Base-by-base conservation (phyloP, 2,329 filamentous ascomycete genomes). In the Didymella exigua region DNA sequence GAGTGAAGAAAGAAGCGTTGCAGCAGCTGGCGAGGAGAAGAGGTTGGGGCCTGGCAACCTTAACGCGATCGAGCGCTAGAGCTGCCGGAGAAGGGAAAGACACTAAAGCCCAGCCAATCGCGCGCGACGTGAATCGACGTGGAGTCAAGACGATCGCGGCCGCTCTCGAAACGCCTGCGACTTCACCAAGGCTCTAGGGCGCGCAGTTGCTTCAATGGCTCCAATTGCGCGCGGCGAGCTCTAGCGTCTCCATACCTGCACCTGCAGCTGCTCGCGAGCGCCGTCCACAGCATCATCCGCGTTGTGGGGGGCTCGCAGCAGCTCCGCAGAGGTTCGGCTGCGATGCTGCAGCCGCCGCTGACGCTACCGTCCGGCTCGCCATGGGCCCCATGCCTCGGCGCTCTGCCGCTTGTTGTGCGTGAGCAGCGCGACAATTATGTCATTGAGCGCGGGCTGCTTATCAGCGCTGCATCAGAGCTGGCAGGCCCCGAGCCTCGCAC, bases 261-360 rank as follows among this genome's bases (percentile, higher is more conserved):
- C 37, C 38, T 44, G 34, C 33, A 34, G 24, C 45, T 36, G 38
- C 40, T 45, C 13, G 23, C 3, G 40, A 31, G 29, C 40, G 33
- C 31, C 27, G 37, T 16, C 21, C 18, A 34, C 36, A 45, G 21
- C 44, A n/a, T 41, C 11, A 27, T 16, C 36, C 41, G 42, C 41
- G 23, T 41, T 55, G 52, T 55, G 52, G 52, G 52, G 52, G 46
- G 52, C 52, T 49, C 24, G 40, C 52, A 54, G 45, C 45, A 45
- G 52, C 52, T 55, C 52, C 52, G 36, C 52, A 55, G 19, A 50
- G 41, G 24, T 49, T 34, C 38, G 34, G 45, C 37, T 55, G 47
- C 37, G 43, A 56, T 56, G 48, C 54, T 51, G 52, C 52, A 55
- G 54, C 54, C 48, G 54, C 54, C 54, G 54, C 54, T 56, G 54